Evolutionary conservation across 139 green algal species (phyloP).

Genomic region (Auxenochlorella pyrenoidosa): DNA sequence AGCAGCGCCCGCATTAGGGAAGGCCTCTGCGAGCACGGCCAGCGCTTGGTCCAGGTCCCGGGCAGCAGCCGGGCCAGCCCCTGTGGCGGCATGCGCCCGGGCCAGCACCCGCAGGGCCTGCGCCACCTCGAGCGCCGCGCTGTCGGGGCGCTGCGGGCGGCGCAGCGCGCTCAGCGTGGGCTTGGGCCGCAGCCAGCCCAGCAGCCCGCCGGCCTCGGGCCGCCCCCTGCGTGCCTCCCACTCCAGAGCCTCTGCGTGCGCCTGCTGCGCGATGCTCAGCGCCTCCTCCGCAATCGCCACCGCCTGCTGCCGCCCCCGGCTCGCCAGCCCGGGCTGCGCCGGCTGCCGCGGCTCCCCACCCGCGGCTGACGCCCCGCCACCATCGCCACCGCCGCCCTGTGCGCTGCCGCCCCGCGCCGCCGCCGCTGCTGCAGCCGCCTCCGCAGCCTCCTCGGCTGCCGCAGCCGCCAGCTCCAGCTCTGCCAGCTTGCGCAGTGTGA

Average conservation of each 20-base stretch:
- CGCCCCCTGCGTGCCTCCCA: neutral
- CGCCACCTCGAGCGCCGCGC: slow-evolving; percentile 36
- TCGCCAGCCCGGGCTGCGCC: neutral
- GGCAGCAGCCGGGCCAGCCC: neutral
- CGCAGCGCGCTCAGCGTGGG: slow-evolving; percentile 24
- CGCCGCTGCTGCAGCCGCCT: neutral
- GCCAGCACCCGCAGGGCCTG: slow-evolving; percentile 6
- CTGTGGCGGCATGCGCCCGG: neutral
- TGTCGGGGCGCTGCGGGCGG: slow-evolving; percentile 22
- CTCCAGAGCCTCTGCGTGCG: slow-evolving; percentile 19
- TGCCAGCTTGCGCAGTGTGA: slow-evolving; percentile 42
- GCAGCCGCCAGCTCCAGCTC: slow-evolving; percentile 39
- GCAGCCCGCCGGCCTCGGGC: neutral
- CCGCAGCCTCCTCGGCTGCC: slow-evolving; percentile 3
- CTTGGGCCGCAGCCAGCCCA: slow-evolving; percentile 30
- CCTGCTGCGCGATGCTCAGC: slow-evolving; percentile 31
- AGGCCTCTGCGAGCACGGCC: slow-evolving; percentile 12
- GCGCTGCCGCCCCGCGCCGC: neutral
- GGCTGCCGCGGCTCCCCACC: slow-evolving; percentile 18
- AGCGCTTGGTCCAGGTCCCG: slow-evolving; percentile 26
- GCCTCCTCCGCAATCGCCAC: slow-evolving; percentile 51
- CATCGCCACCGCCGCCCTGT: no score
- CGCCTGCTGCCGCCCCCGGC: slow-evolving; percentile 35
- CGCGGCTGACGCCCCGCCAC: slow-evolving; percentile 7
- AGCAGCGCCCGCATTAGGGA: neutral